Percentiles rank a stretch among this genome's conserved stretches.
Conservation (phyloP, 805 yeast species). For the Diddensiella caesifluorescens region DNA sequence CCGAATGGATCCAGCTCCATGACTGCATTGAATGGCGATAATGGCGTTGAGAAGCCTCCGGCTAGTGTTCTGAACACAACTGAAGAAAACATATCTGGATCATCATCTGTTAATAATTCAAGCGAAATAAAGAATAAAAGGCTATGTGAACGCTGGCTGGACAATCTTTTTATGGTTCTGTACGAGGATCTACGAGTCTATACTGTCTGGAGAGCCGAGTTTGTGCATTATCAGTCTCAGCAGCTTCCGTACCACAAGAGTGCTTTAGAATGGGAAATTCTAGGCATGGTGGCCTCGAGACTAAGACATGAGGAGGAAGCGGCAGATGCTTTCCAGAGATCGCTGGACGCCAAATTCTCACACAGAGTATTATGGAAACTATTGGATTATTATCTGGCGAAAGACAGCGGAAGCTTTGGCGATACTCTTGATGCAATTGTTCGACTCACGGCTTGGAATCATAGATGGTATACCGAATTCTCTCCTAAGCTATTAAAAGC, state of each 20-base stretch:
- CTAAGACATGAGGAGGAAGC: slow-evolving; percentile 86
- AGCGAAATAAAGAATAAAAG: slow-evolving; percentile 40
- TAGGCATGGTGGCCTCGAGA: slow-evolving; percentile 81
- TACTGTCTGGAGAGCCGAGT: slow-evolving; percentile 91
- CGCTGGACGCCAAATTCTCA: slow-evolving; percentile 69
- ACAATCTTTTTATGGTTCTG: slow-evolving; percentile 61
- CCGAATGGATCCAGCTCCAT: slow-evolving; percentile 13
- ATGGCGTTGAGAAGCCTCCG: slow-evolving; percentile 8
- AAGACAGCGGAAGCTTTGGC: slow-evolving; percentile 21
- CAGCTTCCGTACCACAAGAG: slow-evolving; percentile 71
- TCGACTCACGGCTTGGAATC: slow-evolving; percentile 92
- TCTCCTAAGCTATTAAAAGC: slow-evolving; percentile 61
- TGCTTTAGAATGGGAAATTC: slow-evolving; percentile 86
- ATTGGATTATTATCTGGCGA: slow-evolving; percentile 53
- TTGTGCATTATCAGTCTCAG: slow-evolving; percentile 82
- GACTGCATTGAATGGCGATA: slow-evolving; percentile 17
- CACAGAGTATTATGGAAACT: slow-evolving; percentile 73
- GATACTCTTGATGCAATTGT: slow-evolving; percentile 54
- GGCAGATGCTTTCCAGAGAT: slow-evolving; percentile 70
- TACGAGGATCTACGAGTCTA: slow-evolving; percentile 66
- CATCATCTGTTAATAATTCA: not conserved
- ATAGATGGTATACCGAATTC: slow-evolving; percentile 94
- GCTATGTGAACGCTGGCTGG: slow-evolving; percentile 74
- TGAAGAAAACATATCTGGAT: slow-evolving; percentile 1
- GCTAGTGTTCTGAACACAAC: slow-evolving; percentile 12